phyloP scores from a whole-genome alignment of 495 filamentous ascomycete species.

The Aspergillus sclerotiicarbonarius region DNA sequence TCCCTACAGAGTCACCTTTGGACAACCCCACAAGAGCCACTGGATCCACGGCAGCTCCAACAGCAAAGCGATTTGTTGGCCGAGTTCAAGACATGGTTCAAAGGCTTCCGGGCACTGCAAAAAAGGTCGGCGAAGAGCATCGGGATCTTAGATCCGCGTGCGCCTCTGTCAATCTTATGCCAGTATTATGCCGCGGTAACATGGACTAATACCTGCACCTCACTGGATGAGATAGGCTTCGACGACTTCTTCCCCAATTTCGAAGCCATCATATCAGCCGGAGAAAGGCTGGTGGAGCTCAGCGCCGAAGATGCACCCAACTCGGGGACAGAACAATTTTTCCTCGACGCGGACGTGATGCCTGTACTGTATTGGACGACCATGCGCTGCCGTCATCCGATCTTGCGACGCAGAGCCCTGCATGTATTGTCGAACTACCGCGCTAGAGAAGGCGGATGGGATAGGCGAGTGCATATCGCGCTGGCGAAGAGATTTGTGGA shows the following conservation, averaged over 20 bases:
- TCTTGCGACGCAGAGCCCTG: constrained; percentile 22
- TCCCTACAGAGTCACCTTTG: background rate
- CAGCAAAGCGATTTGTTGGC: background rate
- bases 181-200: constrained; percentile 11
- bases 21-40: background rate
- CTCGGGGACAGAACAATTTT: constrained; percentile 7
- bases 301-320: background rate
- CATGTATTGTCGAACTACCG: constrained; percentile 7
- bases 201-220: constrained; percentile 14
- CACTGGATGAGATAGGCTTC: constrained; percentile 12
- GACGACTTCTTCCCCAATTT: constrained; percentile 16
- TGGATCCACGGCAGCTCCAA: constrained; percentile 10
- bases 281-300: constrained; percentile 12
- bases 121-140: background rate
- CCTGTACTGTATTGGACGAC: constrained; percentile 20
- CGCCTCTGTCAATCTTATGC: constrained; percentile 12
- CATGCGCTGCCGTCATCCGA: constrained; percentile 19
- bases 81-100: constrained; percentile 14
- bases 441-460: constrained; percentile 20
- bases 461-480: background rate
- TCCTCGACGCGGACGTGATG: constrained; percentile 21
- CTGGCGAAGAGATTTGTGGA: constrained; percentile 17
- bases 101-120: constrained; percentile 15
- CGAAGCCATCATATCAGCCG: constrained; percentile 11
- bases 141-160: constrained; percentile 15